A percentile compares a stretch with the other conserved stretches of the same genome.
Conservation (phyloP, 179 eudicot species). For the Heliamphora pulchella region DNA sequence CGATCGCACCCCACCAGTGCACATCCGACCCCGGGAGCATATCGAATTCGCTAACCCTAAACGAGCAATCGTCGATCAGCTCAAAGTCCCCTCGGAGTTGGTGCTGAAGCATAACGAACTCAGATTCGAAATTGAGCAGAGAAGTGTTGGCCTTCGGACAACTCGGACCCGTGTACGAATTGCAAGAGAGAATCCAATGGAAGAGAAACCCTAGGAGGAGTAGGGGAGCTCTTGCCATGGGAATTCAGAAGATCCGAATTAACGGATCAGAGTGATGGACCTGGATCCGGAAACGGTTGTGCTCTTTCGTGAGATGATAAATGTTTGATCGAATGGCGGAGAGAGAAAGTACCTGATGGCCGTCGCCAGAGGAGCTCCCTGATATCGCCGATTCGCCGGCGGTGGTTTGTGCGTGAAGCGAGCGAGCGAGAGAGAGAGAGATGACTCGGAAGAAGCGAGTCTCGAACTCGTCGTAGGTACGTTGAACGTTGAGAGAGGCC, state of each 20-base stretch:
- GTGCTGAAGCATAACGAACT: constrained; percentile 74
- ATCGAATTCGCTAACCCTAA: constrained; percentile 73
- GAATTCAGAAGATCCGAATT: constrained; percentile 11
- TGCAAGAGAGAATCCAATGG: constrained; percentile 10
- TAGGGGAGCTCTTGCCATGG: constrained; percentile 25
- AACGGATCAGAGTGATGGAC: constrained; percentile 17
- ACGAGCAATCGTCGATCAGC: constrained; percentile 67
- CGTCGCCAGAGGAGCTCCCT: neutral
- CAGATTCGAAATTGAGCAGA: constrained; percentile 44
- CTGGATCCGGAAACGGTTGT: neutral
- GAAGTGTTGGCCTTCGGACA: constrained; percentile 44
- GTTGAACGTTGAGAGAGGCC: neutral
- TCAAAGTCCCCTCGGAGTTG: constrained; percentile 70
- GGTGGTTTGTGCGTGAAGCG: neutral
- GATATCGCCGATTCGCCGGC: neutral
- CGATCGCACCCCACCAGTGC: constrained; percentile 80
- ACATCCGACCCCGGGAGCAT: constrained; percentile 83
- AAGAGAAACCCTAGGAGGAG: constrained; percentile 19
- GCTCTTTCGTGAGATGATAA: neutral
- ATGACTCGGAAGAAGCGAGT: neutral
- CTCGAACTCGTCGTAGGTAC: neutral
- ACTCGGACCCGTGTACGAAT: constrained; percentile 28
- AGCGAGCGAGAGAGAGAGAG: neutral
- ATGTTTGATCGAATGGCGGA: neutral
- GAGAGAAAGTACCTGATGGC: constrained; percentile 12